Conservation (phyloP, 2,329 filamentous ascomycete species). For the Botrytis byssoidea region DNA sequence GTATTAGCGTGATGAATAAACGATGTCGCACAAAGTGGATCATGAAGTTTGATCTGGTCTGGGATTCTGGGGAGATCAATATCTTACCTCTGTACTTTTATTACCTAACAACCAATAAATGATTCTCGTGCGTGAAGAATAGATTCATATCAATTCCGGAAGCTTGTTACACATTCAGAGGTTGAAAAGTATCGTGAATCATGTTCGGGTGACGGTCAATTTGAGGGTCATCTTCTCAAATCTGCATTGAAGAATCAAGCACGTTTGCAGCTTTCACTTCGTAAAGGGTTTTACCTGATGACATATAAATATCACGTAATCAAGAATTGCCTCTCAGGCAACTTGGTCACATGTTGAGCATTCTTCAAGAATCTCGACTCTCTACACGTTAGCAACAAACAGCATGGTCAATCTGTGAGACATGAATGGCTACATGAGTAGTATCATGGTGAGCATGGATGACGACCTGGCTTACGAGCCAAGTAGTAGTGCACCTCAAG, state of each 20-base stretch:
- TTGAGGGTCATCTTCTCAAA: not conserved
- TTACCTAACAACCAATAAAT: not conserved
- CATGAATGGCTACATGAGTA: not conserved
- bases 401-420: not conserved
- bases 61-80: slow-evolving; percentile 5
- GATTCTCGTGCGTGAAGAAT: slow-evolving; percentile 3
- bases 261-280: slow-evolving; percentile 7
- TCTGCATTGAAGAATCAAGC: slow-evolving; percentile 11
- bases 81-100: not conserved
- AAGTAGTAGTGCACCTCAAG: not conserved
- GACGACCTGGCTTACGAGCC: not conserved
- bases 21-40: not conserved
- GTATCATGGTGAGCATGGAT: not conserved
- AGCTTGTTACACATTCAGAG: not conserved
- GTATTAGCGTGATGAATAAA: not conserved
- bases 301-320: slow-evolving; percentile 5
- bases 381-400: not conserved
- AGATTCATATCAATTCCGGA: not conserved
- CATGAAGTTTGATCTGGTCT: not conserved
- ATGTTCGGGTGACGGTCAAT: not conserved
- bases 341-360: not conserved
- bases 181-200: not conserved
- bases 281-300: not conserved
- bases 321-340: not conserved
- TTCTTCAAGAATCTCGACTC: not conserved